A percentile compares a stretch with the other conserved stretches of the same genome.
These are phyloP conservation scores for Aureobasidium sp. DNA, from an alignment of 2,329 filamentous ascomycete species.

Conservation along the genomic window DNA sequence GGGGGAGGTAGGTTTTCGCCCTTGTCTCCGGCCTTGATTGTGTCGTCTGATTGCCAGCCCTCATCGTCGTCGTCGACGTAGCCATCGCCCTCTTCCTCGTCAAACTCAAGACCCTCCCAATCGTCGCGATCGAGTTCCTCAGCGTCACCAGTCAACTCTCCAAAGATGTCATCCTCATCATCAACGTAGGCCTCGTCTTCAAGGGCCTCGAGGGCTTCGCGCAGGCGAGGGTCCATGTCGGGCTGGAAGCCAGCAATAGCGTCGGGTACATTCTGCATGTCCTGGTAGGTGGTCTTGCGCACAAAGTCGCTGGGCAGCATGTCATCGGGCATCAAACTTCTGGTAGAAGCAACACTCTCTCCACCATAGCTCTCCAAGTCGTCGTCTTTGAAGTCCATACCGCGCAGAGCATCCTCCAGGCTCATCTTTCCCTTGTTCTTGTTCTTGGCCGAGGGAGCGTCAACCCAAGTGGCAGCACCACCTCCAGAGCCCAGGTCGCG, in stretches of 20 bases:
- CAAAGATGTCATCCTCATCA: slow-evolving; percentile 78
- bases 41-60: slow-evolving; percentile 93
- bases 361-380: slow-evolving; percentile 32
- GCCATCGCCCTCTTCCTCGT: slow-evolving; percentile 19
- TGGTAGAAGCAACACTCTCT: slow-evolving; percentile 28
- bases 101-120: slow-evolving; percentile 56
- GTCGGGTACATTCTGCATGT: slow-evolving; percentile 88
- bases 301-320: slow-evolving; percentile 74
- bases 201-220: slow-evolving; percentile 85
- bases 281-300: slow-evolving; percentile 71
- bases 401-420: slow-evolving; percentile 72
- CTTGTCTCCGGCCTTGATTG: slow-evolving; percentile 53
- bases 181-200: slow-evolving; percentile 96
- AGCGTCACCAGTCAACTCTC: slow-evolving; percentile 57
- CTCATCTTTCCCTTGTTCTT: slow-evolving; percentile 67
- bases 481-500: slow-evolving; percentile 61
- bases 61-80: slow-evolving; percentile 48
- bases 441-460: slow-evolving; percentile 52
- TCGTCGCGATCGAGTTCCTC: slow-evolving; percentile 69
- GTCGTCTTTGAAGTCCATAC: slow-evolving; percentile 39
- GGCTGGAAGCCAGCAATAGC: slow-evolving; percentile 89
- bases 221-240: slow-evolving; percentile 89
- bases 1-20: slow-evolving; percentile 21
- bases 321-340: slow-evolving; percentile 57
- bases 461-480: slow-evolving; percentile 72